Evolutionary conservation across 2,329 filamentous ascomycete species (phyloP).

Genomic region (Sarocladiaceae sp.): DNA sequence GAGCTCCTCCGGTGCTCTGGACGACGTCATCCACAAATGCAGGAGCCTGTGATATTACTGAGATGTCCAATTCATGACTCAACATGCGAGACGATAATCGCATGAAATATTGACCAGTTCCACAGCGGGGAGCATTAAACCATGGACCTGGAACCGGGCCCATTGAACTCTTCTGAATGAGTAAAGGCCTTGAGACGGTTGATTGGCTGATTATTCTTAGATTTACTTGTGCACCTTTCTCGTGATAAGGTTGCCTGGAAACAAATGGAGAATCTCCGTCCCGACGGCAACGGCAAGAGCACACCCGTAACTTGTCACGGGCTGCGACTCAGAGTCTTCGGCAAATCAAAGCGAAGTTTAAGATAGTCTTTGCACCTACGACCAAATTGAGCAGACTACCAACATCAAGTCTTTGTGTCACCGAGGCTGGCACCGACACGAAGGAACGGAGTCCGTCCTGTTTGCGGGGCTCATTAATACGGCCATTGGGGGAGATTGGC

Average conservation of each 20-base stretch:
- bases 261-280: neutral
- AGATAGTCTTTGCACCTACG: too few relatives aligned
- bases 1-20: too few relatives aligned
- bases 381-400: neutral
- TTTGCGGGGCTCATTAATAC: neutral
- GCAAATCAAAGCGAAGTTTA: too few relatives aligned
- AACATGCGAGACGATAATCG: neutral
- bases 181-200: neutral
- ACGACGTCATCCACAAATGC: neutral
- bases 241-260: too few relatives aligned
- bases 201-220: conserved; percentile 2
- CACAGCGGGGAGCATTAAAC: neutral
- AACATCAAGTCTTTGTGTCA: neutral
- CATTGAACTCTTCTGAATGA: neutral
- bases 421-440: neutral
- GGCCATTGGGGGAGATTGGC: conserved; percentile 2
- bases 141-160: neutral
- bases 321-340: too few relatives aligned
- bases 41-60: neutral
- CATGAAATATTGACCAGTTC: neutral
- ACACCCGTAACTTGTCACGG: too few relatives aligned
- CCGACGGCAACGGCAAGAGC: too few relatives aligned
- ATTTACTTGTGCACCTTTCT: too few relatives aligned
- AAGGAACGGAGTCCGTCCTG: neutral
- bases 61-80: neutral